These are phyloP conservation scores for Rhinocladiella mackenziei DNA, from an alignment of 2,329 filamentous ascomycete species.

Conservation along the genomic window DNA sequence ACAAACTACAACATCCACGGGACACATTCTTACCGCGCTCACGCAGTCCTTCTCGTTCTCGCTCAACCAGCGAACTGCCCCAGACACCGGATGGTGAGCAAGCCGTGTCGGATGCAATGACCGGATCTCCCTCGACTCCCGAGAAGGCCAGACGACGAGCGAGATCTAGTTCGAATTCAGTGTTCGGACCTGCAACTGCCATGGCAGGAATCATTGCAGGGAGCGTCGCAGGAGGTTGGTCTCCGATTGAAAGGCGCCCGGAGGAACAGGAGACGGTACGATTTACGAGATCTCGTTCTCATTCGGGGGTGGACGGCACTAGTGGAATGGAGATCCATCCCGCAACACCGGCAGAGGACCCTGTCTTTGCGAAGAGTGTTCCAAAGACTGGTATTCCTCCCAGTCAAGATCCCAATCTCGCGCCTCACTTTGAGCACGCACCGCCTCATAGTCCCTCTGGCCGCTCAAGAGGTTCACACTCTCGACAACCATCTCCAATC, in stretches of 20 bases:
- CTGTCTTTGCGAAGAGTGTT: conserved; percentile 40
- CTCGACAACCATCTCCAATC: conserved; percentile 16
- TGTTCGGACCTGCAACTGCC: conserved; percentile 57
- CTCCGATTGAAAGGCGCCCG: conserved; percentile 51
- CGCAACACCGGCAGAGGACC: conserved; percentile 44
- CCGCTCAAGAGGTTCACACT: conserved; percentile 23
- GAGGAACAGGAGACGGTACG: conserved; percentile 35
- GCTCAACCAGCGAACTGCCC: conserved; percentile 41
- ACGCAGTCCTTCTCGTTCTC: conserved; percentile 34
- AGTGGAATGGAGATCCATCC: conserved; percentile 48
- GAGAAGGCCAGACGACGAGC: conserved; percentile 49
- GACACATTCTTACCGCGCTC: conserved; percentile 43
- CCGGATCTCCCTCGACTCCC: conserved; percentile 48
- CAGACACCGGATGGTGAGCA: conserved; percentile 42
- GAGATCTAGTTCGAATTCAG: conserved; percentile 57
- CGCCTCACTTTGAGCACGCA: conserved; percentile 43
- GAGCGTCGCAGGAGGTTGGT: conserved; percentile 59
- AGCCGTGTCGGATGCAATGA: conserved; percentile 35
- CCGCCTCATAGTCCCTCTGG: conserved; percentile 30
- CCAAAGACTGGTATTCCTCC: conserved; percentile 39
- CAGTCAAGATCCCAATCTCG: conserved; percentile 45
- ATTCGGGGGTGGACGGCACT: conserved; percentile 40
- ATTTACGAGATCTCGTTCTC: conserved; percentile 37
- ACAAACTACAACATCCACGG: conserved; percentile 58
- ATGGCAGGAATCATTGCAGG: conserved; percentile 66